Percentiles rank a stretch among this genome's conserved stretches.
Conservation (phyloP, 768 basidiomycete species). For the Megacollybia marginata region DNA sequence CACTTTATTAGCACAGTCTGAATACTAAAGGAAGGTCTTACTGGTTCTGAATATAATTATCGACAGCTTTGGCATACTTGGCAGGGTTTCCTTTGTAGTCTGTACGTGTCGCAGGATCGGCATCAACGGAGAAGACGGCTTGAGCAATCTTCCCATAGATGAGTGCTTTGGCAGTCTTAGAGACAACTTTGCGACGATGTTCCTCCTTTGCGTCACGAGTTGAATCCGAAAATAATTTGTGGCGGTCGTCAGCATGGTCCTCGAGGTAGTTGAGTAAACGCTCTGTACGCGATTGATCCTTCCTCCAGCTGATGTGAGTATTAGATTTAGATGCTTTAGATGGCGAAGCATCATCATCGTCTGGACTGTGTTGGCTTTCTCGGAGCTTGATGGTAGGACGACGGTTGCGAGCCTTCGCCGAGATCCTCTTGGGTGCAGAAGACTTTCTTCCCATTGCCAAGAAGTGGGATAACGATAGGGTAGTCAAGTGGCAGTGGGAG, state of each 20-base stretch:
- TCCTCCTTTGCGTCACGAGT: slow-evolving; percentile 1
- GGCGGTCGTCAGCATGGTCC: not conserved
- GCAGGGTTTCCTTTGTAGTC: not conserved
- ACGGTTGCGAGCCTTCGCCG: too few species aligned
- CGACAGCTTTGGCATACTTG: not conserved
- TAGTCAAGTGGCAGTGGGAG: too few species aligned
- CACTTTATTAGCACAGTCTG: not conserved
- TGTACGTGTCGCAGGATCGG: not conserved
- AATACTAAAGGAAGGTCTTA: not conserved
- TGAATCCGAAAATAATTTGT: slow-evolving; percentile 7
- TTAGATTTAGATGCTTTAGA: too few species aligned
- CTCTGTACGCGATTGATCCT: slow-evolving; percentile 1
- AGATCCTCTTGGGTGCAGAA: too few species aligned
- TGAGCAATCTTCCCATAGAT: not conserved
- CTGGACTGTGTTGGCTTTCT: too few species aligned
- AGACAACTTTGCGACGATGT: not conserved
- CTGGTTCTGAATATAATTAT: not conserved
- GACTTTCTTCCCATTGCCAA: too few species aligned
- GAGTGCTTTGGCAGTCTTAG: not conserved
- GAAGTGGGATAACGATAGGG: too few species aligned
- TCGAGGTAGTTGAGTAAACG: slow-evolving; percentile 4
- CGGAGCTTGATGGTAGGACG: too few species aligned
- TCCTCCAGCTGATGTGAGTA: slow-evolving; percentile 1
- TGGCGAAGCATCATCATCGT: too few species aligned
- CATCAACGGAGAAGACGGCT: slow-evolving; percentile 3